Base-by-base conservation (phyloP, 2,329 filamentous ascomycete species). In the Fusarium buharicum region DNA sequence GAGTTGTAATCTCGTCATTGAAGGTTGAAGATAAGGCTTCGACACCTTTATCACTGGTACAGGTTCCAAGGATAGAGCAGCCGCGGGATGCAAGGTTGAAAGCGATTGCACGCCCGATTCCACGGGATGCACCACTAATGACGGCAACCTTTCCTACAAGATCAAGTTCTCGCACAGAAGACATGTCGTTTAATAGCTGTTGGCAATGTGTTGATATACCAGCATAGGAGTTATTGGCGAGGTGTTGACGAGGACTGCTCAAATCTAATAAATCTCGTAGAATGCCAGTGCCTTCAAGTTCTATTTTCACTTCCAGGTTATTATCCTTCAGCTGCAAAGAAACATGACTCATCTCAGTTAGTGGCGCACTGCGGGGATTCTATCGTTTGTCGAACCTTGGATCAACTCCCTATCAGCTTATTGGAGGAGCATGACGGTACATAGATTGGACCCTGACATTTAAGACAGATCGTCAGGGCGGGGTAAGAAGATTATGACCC, bases 51-150 rank as follows among this genome's bases (percentile, higher is more conserved):
- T 63, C 40, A 12, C 60, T 64, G 4, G 66, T 67, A 41, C 73
- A 76, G 2, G 74, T 77, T 4, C 72, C 74, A 1, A 77, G 70
- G 14, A 75, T 62, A 3, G 62, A 69, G 31, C 70, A 73, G 6
- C 73, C 73, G 16, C 73, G 62, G 0, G 66, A 66, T 0, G 71
- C 70, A 4, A 74, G 57, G 20, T 73, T 66, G 33, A 68, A 62
- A 4, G 67, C 69, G 14, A 72, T 69, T 3, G 69, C 72, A 3
- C 67, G 66, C 1, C 72, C 70, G 11, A 74, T 73, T 1, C 71
- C 70, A 2, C 67, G 50, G 0, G 67, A 69, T 13, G 59, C 56
- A 3, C 67, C 66, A 8, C 54, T 69, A 9, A 69, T 61, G 8
- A 69, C 55, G 7, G 60, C 66, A 2, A 69, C 63, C 16, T 69